These are phyloP conservation scores for Boletus calvinii DNA, from an alignment of 1,284 basidiomycete species.

Conservation along the genomic window DNA sequence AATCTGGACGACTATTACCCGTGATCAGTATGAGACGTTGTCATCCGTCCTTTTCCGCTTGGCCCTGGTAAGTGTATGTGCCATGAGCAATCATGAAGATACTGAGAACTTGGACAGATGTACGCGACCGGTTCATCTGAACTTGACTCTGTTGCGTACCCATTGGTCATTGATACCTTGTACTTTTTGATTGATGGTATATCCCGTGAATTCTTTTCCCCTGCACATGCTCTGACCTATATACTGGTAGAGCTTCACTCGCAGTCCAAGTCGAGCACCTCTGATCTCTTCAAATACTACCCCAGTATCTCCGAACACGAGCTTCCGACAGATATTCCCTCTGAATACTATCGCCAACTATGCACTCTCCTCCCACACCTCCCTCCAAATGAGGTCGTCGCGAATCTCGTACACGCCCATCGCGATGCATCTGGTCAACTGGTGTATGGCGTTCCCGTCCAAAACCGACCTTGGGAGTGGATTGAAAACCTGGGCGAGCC, in stretches of 20 bases:
- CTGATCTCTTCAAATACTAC: constrained; percentile 64
- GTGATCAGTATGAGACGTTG: constrained; percentile 45
- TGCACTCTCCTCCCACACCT: constrained; percentile 48
- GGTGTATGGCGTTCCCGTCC: constrained; percentile 51
- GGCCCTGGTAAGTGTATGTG: constrained; percentile 48
- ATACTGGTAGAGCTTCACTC: constrained; percentile 53
- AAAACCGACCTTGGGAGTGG: constrained; percentile 84
- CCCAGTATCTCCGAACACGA: constrained; percentile 50
- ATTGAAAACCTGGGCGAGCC: constrained; percentile 72
- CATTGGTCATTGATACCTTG: constrained; percentile 69
- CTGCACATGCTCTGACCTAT: not conserved
- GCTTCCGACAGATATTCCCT: constrained; percentile 54
- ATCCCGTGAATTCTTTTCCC: constrained; percentile 12
- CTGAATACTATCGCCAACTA: constrained; percentile 55
- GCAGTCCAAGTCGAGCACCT: constrained; percentile 47
- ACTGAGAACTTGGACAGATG: constrained; percentile 37
- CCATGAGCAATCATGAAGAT: not conserved
- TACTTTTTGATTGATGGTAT: constrained; percentile 72
- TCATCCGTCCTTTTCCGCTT: constrained; percentile 51
- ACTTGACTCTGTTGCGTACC: constrained; percentile 56
- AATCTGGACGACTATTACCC: constrained; percentile 54
- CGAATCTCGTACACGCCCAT: constrained; percentile 56
- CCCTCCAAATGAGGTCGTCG: constrained; percentile 49
- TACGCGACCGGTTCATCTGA: constrained; percentile 48
- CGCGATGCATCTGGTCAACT: constrained; percentile 45